Base-by-base conservation (phyloP, 257 asterid species). In the Ocimum tenuiflorum region DNA sequence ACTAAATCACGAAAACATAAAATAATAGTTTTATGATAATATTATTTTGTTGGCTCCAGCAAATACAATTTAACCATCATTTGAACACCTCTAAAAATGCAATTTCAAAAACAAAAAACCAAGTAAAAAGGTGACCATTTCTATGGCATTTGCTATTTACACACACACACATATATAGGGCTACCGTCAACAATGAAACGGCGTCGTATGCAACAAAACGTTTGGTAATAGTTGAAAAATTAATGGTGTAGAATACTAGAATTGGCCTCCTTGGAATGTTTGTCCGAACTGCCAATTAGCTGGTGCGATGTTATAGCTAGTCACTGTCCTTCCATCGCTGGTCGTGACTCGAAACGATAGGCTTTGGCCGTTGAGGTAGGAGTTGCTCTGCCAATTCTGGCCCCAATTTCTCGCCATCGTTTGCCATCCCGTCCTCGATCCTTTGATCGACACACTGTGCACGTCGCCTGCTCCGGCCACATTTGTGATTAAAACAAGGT, bases 401-500 rank as follows among this genome's bases (percentile, higher is more conserved):
- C 85, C 89, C 89, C 86, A 83, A 24, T 83, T 83, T 15, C 86
- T 69, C 6, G 84, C 72, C 85, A 83, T 74, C 5, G 86, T 66
- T 33, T 71, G 75, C 89, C 89, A 83, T 2, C 20, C 55, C 1
- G 79, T 65, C 47, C 63, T 69, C 18, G 86, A 76, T 2, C 86
- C 85, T 63, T 81, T 83, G 67, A 83, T 52, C 19, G 73, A 69
- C 57, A 81, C 80, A 0, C 83, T 54, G 11, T 70, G 86, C 38
- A 83, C 81, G 63, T 80, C 89, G 0, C 89, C 89, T 6, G 82
- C 80, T 3, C 89, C 86, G 15, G 74, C 89, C 7, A 83, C 86
- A 33, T 83, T 83, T 6, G 89, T 71, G 43, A 83, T 75, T 43
- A 81, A 70, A 13, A 81, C 83, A 36, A 83, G 67, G 67, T 83